Conservation (phyloP, 306 rosid genomes). For the Acacia melanoxylon region DNA sequence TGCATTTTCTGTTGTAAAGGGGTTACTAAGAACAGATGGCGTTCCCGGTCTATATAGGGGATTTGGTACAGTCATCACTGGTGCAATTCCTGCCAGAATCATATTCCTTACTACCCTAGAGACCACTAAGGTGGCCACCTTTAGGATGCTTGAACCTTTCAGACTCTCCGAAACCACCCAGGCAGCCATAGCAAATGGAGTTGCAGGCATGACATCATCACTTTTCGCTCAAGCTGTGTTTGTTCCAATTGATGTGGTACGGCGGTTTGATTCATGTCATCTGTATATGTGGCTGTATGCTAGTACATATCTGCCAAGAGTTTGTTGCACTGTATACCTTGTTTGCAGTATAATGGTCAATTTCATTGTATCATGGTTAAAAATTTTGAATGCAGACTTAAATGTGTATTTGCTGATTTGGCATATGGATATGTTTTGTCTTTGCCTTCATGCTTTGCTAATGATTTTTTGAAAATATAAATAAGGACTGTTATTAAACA, state of each 20-base stretch:
- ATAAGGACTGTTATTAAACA: neutral
- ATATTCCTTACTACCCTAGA: conserved; percentile 81
- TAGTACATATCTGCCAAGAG: neutral
- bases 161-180: conserved; percentile 68
- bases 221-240: conserved; percentile 78
- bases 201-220: conserved; percentile 82
- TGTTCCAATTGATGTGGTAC: conserved; percentile 93
- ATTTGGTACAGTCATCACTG: conserved; percentile 78
- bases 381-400: neutral
- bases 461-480: conserved; percentile 11
- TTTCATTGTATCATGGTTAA: neutral
- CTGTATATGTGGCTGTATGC: neutral
- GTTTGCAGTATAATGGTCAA: neutral
- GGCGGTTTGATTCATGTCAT: conserved; percentile 19
- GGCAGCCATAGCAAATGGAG: conserved; percentile 89
- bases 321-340: conserved; percentile 4
- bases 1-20: conserved; percentile 70
- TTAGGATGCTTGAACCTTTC: conserved; percentile 69
- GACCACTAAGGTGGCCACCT: conserved; percentile 75
- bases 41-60: conserved; percentile 88
- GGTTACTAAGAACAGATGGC: conserved; percentile 77
- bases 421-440: neutral
- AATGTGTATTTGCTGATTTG: conserved; percentile 15
- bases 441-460: neutral
- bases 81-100: conserved; percentile 85